Base-by-base conservation (phyloP, 805 yeast species). In the Kuraishia piskuri region DNA sequence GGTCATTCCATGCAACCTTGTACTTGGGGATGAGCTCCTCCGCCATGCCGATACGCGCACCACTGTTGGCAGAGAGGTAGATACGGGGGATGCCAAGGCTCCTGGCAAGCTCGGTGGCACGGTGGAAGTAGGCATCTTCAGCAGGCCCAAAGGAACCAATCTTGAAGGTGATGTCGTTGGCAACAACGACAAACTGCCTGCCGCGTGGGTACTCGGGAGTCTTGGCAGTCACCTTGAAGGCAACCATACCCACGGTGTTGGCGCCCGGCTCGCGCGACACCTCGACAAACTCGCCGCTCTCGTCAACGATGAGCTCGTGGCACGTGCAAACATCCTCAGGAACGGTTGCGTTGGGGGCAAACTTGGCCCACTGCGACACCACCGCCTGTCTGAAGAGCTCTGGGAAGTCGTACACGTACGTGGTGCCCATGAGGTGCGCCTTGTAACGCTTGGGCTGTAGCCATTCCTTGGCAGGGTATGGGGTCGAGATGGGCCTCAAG, bases 91-190 rank as follows among this genome's bases (percentile, higher is more conserved):
- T 84, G 56, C 99, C 99, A 59, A 84, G 78, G 66, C 81, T 77
- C 74, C 96, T 82, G 36, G 98, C 97, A 61, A 84, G 79, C 65
- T 90, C 95, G 37, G 99, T 94, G 59, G 91, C 96, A 67, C 86
- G 84, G 76, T 88, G 82, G 79, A 94, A 94, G 76, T 85, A 94
- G 54, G 75, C 77, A 73, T 94, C 99, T 74, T 94, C 99, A 63
- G 80, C 85, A 22, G 99, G 99, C 63, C 99, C 99, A 64, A 94
- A 94, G 0, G 99, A 95, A 71, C 99, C 99, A 72, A 94, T 92
- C 82, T 90, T 91, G 78, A 78, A 94, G 47, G 99, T 94, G 65
- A 94, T 94, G 70, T 94, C 99, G 66, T 94, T 94, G 49, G 99
- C 98, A 67, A 94, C 88, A 63, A 94, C 80, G 57, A 92, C 80